phyloP scores from a whole-genome alignment of 202 grass and related monocot genomes.

The Miscanthus sacchariflorus region DNA sequence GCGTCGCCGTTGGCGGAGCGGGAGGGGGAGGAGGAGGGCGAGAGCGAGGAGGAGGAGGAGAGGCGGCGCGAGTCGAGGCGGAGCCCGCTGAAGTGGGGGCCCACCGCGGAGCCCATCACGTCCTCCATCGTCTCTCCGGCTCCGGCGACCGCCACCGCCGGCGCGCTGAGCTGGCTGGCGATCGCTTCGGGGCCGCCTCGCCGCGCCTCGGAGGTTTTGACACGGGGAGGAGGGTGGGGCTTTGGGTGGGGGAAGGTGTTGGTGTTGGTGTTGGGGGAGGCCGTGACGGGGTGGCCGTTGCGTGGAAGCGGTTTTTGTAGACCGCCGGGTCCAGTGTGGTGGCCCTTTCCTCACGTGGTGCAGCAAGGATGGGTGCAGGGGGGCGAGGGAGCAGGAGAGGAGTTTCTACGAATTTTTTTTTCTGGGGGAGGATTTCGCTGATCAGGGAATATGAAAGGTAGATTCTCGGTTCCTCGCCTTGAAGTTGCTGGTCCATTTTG shows the following conservation, averaged over 20 bases:
- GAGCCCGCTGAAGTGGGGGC: constrained; percentile 68
- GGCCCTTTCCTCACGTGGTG: not conserved
- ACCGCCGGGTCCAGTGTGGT: not conserved
- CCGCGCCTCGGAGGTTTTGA: constrained; percentile 57
- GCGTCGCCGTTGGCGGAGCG: constrained; percentile 29
- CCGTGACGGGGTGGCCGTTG: not conserved
- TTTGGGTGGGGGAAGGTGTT: not conserved
- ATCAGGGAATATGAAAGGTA: constrained; percentile 43
- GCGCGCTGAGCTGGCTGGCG: constrained; percentile 50
- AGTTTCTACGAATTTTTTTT: not conserved
- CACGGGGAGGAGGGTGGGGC: constrained; percentile 50
- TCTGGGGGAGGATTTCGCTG: not conserved
- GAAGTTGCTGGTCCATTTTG: constrained; percentile 21
- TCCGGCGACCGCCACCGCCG: constrained; percentile 10
- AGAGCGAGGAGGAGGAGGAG: constrained; percentile 50
- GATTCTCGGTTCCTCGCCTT: constrained; percentile 2
- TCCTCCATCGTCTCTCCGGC: not conserved
- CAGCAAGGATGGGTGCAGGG: constrained; percentile 7
- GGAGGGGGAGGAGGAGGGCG: constrained; percentile 24
- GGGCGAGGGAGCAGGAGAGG: not conserved
- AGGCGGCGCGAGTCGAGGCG: constrained; percentile 59
- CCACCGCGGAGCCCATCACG: not conserved
- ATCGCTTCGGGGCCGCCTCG: not conserved
- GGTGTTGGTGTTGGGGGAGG: no score
- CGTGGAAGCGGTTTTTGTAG: constrained; percentile 48